Conservation (phyloP, 495 filamentous ascomycete genomes). For the Astrothelium macrocarpum region DNA sequence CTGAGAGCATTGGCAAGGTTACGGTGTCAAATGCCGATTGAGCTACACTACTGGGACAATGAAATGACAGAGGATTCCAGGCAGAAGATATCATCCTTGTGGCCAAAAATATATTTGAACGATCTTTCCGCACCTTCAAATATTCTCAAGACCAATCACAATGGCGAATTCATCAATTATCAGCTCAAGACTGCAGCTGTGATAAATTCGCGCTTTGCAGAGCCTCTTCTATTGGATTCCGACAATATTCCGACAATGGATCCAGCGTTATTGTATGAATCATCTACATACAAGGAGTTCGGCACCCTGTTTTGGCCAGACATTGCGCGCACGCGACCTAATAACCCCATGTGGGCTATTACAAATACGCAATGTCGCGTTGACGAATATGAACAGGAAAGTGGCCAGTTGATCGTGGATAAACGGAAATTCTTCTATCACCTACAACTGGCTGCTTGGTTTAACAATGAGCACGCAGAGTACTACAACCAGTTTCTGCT, state of each 20-base stretch:
- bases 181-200: constrained; percentile 18
- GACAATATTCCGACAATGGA: constrained; percentile 21
- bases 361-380: constrained; percentile 21
- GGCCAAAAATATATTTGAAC: constrained; percentile 22
- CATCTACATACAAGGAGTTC: constrained; percentile 21
- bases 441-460: constrained; percentile 22
- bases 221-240: constrained; percentile 2
- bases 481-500: constrained; percentile 27
- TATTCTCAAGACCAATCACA: constrained; percentile 20
- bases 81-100: constrained; percentile 13
- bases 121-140: constrained; percentile 23
- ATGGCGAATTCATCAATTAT: constrained; percentile 21
- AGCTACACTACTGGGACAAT: constrained; percentile 27
- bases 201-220: constrained; percentile 9
- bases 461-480: constrained; percentile 17
- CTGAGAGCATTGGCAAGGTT: constrained; percentile 19
- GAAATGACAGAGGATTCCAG: constrained; percentile 16
- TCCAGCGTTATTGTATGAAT: constrained; percentile 24
- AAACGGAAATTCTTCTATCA: constrained; percentile 19
- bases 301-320: constrained; percentile 29
- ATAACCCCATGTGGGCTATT: constrained; percentile 27
- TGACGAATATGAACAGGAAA: constrained; percentile 28
- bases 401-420: constrained; percentile 25
- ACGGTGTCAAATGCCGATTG: constrained; percentile 20
- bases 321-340: constrained; percentile 24